Conservation (phyloP, 352 stramenopile genomes). For the Pythium chondricola region DNA sequence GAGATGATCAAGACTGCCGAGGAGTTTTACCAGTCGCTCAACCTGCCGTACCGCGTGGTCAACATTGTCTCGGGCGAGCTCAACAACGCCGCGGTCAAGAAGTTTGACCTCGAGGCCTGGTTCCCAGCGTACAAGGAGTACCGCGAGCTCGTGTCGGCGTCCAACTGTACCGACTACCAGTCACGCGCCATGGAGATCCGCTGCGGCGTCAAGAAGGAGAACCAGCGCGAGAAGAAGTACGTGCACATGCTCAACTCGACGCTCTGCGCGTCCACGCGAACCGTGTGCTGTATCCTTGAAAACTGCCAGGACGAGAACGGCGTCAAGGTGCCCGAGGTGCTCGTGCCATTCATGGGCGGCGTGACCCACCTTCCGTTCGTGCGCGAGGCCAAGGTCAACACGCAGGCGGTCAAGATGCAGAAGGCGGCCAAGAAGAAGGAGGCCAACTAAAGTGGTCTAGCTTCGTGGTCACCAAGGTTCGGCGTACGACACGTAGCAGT, state of each 20-base stretch:
- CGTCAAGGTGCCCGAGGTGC: conserved; percentile 95
- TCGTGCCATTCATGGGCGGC: conserved; percentile 98
- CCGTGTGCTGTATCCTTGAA: conserved; percentile 99
- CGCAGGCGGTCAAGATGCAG: conserved; percentile 93
- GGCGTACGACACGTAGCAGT: no score
- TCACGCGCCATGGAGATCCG: conserved; percentile 96
- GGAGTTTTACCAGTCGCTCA: conserved; percentile 98
- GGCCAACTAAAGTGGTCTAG: conserved; percentile 37
- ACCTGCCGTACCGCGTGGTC: conserved; percentile 98
- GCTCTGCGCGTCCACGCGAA: conserved; percentile 96
- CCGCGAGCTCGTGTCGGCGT: conserved; percentile 98
- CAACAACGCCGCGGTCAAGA: conserved; percentile 99
- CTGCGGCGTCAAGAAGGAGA: conserved; percentile 95
- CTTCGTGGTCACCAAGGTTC: no score
- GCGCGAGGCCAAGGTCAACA: conserved; percentile 89
- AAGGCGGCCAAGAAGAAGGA: conserved; percentile 94
- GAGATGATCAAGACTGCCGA: conserved; percentile 91
- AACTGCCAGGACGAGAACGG: conserved; percentile 98
- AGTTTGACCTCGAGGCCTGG: conserved; percentile 99
- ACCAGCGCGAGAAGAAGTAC: conserved; percentile 95
- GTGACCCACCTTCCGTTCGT: conserved; percentile 98
- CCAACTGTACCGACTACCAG: conserved; percentile 99
- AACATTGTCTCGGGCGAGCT: conserved; percentile 98
- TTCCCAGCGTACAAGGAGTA: conserved; percentile 99
- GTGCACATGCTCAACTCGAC: conserved; percentile 99